Base-by-base conservation (phyloP, 2,329 filamentous ascomycete genomes). In the Arthroderma sp. region DNA sequence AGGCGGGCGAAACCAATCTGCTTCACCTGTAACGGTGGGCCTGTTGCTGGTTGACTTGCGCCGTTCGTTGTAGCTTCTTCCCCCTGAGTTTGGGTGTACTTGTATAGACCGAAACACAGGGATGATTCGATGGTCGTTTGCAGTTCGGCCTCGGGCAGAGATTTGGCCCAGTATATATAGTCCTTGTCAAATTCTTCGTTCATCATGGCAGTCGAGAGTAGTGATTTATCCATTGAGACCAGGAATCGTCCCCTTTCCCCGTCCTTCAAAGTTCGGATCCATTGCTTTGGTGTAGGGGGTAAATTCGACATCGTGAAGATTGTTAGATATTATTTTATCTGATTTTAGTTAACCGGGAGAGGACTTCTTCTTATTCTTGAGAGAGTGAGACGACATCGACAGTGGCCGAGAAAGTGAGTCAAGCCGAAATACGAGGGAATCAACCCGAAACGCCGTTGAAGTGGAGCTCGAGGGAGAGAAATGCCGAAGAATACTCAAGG, bases 1-100 rank as follows among this genome's bases (percentile, higher is more conserved):
- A 86, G 68, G 35, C 86, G 76, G 1, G 77, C 79, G 57, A 84
- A 76, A 0, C 82, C 83, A 53, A 86, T 73, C 63, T 77, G 72
- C n/a, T 68, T 66, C 8, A 63, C 65, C 55, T 8, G 57, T 43
- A n/a, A 59, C 31, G 21, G 47, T 52, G 35, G 47, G 37, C 9
- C 47, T 6, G 33, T 51, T 44, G 64, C 60, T 33, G 61, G 63
- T 19, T 51, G 65, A 41, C 43, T 9, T 47, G 25, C 49, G 41
- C n/a, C 35, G 53, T 38, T 57, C 13, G 49, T 39, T 53, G 59
- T 44, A 58, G 56, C 5, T n/a, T n/a, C n/a, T n/a, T n/a, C n/a
- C n/a, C n/a, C 17, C 49, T 55, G 54, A 28, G 37, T 7, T 7
- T 53, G 37, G 51, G 57, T 61, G 35, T 57, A 58, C 38, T 59